These are phyloP conservation scores for Cymbidium sinense DNA, from an alignment of 106 monocot genomes.

Conservation along the genomic window DNA sequence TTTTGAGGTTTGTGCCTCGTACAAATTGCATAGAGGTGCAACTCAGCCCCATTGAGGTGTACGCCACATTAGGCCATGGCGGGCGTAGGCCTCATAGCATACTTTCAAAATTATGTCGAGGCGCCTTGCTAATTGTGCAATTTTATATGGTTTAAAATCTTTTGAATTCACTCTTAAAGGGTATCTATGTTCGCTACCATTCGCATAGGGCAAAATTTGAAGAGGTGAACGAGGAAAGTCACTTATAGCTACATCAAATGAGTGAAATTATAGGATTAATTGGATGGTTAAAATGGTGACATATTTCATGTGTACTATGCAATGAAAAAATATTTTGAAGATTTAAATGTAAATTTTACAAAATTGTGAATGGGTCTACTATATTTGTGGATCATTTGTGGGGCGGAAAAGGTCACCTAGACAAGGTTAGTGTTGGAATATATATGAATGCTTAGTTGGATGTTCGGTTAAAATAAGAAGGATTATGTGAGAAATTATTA, in stretches of 20 bases:
- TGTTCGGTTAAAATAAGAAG: too few species aligned
- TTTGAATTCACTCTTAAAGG: too few species aligned
- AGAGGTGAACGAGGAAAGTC: background rate
- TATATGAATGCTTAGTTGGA: background rate
- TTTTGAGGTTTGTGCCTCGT: too few species aligned
- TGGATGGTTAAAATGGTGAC: background rate
- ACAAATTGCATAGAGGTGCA: too few species aligned
- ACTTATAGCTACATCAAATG: background rate
- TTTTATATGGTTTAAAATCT: too few species aligned
- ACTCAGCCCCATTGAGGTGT: too few species aligned
- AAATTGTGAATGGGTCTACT: background rate
- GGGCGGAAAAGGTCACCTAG: background rate
- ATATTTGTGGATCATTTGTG: background rate
- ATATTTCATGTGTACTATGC: background rate
- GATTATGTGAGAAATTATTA: background rate
- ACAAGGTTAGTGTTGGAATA: background rate
- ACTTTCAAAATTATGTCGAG: too few species aligned
- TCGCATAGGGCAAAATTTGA: background rate
- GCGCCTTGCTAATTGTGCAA: too few species aligned
- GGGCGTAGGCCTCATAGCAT: too few species aligned
- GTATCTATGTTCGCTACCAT: background rate
- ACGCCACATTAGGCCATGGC: too few species aligned
- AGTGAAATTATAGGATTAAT: background rate
- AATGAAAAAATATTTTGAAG: background rate
- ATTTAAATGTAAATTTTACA: background rate